These are phyloP conservation scores for Scutellospora calospora DNA, from an alignment of 371 early-diverging fungal genomes.

Conservation along the genomic window DNA sequence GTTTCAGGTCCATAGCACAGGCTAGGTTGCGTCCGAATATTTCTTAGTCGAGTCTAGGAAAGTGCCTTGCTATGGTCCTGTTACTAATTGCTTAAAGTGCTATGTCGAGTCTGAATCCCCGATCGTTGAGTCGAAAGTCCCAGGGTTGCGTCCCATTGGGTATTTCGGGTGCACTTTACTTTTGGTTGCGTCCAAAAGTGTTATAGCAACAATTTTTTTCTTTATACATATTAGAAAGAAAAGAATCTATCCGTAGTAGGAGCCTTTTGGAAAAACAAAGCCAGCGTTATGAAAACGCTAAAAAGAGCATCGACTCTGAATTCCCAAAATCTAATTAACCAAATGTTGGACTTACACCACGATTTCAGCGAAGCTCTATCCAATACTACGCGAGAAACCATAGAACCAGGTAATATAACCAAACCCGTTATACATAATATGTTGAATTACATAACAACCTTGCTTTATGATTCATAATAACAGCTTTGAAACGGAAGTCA, in stretches of 20 bases:
- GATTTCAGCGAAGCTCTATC: background rate
- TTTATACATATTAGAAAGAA: constrained; percentile 29
- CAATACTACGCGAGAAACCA: constrained; percentile 2
- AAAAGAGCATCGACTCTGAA: constrained; percentile 8
- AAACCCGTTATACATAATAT: background rate
- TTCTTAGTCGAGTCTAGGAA: constrained; percentile 10
- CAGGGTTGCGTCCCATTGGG: constrained; percentile 15
- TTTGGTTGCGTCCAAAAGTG: constrained; percentile 15
- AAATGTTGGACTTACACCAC: background rate
- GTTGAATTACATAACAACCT: background rate
- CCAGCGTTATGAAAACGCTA: constrained; percentile 8
- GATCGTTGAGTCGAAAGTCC: constrained; percentile 20
- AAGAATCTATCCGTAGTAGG: background rate
- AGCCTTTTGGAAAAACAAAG: background rate
- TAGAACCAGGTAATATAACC: constrained; percentile 5
- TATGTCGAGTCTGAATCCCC: constrained; percentile 14
- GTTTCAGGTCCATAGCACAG: background rate
- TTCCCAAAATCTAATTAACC: constrained; percentile 19
- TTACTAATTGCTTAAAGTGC: constrained; percentile 30
- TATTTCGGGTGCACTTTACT: background rate
- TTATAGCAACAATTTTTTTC: constrained; percentile 16
- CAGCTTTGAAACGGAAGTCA: background rate
- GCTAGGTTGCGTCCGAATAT: constrained; percentile 11
- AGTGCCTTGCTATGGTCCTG: constrained; percentile 13
- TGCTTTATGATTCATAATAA: background rate